phyloP scores from a whole-genome alignment of 345 rosid genomes.

The Populus tremula region DNA sequence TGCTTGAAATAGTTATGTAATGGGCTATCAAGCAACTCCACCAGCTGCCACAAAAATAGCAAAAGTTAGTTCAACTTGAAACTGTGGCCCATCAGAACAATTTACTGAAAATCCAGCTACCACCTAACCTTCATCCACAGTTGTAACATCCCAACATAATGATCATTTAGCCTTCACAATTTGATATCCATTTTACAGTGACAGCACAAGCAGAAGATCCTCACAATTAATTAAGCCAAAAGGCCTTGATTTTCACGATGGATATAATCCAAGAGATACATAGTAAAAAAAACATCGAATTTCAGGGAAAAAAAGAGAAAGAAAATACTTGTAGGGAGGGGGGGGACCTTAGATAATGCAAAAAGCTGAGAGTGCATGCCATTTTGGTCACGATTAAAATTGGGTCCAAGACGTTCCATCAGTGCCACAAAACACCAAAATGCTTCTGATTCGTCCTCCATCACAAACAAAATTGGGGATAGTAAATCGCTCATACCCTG shows the following conservation, averaged over 20 bases:
- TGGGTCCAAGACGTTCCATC: conserved; percentile 99
- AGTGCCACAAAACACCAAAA: conserved; percentile 96
- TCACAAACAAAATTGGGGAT: conserved; percentile 85
- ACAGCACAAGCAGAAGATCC: background rate
- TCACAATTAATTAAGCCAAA: background rate
- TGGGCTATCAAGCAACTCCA: conserved; percentile 85
- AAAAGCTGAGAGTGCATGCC: conserved; percentile 99
- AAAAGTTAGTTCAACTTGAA: conserved; percentile 6
- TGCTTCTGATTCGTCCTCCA: conserved; percentile 83
- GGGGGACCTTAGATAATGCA: conserved; percentile 83
- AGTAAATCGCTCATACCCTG: conserved; percentile 98
- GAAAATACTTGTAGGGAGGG: background rate
- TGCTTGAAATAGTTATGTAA: conserved; percentile 85
- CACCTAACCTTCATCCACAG: background rate
- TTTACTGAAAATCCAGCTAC: background rate
- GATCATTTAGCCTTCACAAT: background rate
- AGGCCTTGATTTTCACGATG: background rate
- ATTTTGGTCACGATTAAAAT: conserved; percentile 92
- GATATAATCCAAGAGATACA: background rate
- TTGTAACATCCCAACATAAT: background rate
- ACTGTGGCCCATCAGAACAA: background rate
- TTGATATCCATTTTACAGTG: conserved; percentile 5
- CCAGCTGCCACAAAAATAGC: conserved; percentile 56
- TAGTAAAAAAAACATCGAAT: background rate
- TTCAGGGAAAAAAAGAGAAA: background rate